These are phyloP conservation scores for Fomitopsis serialis DNA, from an alignment of 768 basidiomycete species.

Conservation along the genomic window DNA sequence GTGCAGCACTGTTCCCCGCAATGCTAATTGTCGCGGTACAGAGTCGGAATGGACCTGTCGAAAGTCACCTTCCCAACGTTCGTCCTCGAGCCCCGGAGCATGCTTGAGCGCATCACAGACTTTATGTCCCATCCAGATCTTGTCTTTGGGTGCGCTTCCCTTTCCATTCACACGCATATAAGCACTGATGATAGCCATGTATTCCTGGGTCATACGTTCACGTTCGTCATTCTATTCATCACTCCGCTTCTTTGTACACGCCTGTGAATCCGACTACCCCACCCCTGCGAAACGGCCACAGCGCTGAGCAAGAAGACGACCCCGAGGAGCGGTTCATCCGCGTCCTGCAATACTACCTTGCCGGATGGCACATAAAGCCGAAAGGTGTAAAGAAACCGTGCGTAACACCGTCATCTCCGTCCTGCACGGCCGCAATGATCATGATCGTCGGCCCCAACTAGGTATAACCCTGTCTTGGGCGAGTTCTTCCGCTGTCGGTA, in stretches of 20 bases:
- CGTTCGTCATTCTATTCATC: too few species aligned
- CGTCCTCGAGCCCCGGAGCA: constrained; percentile 93
- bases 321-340: constrained; percentile 88
- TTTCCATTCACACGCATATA: constrained; percentile 6
- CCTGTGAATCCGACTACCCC: too few species aligned
- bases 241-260: too few species aligned
- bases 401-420: constrained; percentile 24
- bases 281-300: constrained; percentile 22
- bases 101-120: constrained; percentile 98
- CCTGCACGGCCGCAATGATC: not conserved
- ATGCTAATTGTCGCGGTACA: constrained; percentile 21
- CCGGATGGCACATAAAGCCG: constrained; percentile 99
- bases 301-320: constrained; percentile 74
- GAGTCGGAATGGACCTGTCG: constrained; percentile 95
- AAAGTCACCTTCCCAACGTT: constrained; percentile 94
- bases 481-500: constrained; percentile 98
- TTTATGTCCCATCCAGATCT: constrained; percentile 99
- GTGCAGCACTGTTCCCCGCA: not conserved
- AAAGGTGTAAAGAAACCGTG: constrained; percentile 99
- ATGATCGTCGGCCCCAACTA: constrained; percentile 23
- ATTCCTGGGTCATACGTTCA: not conserved
- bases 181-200: not conserved
- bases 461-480: constrained; percentile 95
- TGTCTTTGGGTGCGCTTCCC: constrained; percentile 74
- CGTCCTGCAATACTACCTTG: constrained; percentile 91